Percentiles rank a stretch among this genome's conserved stretches.
Evolutionary conservation across 179 eudicot genomes (phyloP).

Genomic region (Vitellaria paradoxa): DNA sequence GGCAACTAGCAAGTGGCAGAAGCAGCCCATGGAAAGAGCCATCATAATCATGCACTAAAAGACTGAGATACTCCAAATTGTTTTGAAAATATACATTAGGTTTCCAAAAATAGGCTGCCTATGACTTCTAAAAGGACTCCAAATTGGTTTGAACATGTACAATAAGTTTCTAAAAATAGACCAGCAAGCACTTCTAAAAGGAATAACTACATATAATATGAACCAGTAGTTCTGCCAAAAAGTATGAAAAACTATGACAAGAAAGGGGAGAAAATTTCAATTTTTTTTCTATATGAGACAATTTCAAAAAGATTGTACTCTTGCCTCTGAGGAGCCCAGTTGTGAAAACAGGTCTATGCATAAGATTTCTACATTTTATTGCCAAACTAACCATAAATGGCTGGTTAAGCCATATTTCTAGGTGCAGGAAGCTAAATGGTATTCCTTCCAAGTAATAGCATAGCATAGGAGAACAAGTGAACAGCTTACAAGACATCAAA

Average conservation of each 20-base stretch:
- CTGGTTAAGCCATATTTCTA: neutral
- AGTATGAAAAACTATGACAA: neutral
- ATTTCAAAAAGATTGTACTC: neutral
- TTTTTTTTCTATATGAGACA: neutral
- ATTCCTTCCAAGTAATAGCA: no score
- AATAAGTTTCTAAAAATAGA: neutral
- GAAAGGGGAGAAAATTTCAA: neutral
- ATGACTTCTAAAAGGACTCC: neutral
- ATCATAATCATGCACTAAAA: neutral
- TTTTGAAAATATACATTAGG: no score
- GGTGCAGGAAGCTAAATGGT: neutral
- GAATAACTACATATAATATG: neutral
- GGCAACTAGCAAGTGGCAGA: neutral
- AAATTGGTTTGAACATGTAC: neutral
- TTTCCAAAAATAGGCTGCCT: no score
- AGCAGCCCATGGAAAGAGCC: no score
- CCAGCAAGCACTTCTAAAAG: neutral
- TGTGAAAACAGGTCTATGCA: neutral
- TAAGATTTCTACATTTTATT: neutral
- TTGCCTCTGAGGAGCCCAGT: neutral
- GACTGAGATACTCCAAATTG: neutral
- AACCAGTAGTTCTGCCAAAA: neutral
- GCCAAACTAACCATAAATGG: neutral
- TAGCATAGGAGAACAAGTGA: neutral
- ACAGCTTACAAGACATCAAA: no score